phyloP scores from a whole-genome alignment of 257 asterid species.

The Plantago major region DNA sequence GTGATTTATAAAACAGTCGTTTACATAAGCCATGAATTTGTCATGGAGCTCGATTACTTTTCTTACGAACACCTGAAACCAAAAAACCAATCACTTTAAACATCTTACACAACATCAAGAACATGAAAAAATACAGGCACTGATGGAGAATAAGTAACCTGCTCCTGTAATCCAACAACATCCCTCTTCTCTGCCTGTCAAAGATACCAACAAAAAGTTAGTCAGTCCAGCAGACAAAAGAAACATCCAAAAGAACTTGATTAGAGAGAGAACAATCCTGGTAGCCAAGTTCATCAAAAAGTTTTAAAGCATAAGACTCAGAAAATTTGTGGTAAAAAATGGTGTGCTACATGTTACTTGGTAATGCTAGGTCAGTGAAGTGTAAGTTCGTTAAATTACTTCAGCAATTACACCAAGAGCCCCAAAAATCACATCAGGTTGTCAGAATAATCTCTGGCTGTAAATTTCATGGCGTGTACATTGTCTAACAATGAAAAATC shows the following conservation, averaged over 20 bases:
- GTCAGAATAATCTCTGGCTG: too few relatives aligned
- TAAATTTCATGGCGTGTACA: too few relatives aligned
- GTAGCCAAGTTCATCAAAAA: not conserved
- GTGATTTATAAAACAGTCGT: constrained; percentile 80
- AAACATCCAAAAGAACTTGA: not conserved
- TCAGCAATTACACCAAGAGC: not conserved
- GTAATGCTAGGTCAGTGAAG: not conserved
- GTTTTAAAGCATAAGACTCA: not conserved
- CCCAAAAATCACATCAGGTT: not conserved
- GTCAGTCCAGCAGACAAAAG: not conserved
- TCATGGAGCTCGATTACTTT: constrained; percentile 94
- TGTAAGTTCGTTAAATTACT: not conserved
- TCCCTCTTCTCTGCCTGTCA: constrained; percentile 92
- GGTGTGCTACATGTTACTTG: not conserved
- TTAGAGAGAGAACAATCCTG: not conserved
- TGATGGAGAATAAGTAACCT: constrained; percentile 39
- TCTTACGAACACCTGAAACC: constrained; percentile 78
- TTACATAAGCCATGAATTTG: constrained; percentile 90
- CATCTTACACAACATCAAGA: constrained; percentile 14
- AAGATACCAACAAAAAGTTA: constrained; percentile 12
- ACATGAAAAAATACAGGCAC: not conserved
- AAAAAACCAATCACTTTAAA: constrained; percentile 15
- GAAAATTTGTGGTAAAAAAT: not conserved
- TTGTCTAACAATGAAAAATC: too few relatives aligned
- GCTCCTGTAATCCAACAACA: constrained; percentile 86